Conservation (phyloP, 805 yeast species). For the Saturnispora zaruensis region DNA sequence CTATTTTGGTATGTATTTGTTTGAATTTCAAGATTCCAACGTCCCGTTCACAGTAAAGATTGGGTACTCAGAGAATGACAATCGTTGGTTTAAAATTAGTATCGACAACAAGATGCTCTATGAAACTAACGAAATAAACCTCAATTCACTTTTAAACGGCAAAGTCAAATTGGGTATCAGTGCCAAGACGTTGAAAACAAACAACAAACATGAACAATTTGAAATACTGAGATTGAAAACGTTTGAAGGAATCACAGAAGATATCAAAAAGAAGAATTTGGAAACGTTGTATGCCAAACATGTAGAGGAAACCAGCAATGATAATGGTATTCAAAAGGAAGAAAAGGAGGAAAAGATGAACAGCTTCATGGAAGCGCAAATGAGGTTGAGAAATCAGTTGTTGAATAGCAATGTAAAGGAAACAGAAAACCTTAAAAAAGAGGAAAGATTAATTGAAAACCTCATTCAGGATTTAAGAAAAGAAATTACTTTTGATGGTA, state of each 20-base stretch:
- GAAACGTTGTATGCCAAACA: conserved; percentile 25
- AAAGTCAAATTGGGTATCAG: conserved; percentile 46
- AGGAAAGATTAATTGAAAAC: not conserved
- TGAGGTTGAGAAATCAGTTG: not conserved
- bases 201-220: conserved; percentile 42
- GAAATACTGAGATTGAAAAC: conserved; percentile 55
- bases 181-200: conserved; percentile 35
- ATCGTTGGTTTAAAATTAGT: conserved; percentile 45
- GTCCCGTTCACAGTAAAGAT: conserved; percentile 66
- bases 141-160: conserved; percentile 30
- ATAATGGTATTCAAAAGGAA: not conserved
- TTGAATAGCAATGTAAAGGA: not conserved
- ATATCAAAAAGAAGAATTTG: conserved; percentile 17
- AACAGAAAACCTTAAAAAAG: not conserved
- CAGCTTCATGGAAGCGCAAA: not conserved
- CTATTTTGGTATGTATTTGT: conserved; percentile 26
- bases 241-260: conserved; percentile 37
- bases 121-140: conserved; percentile 46
- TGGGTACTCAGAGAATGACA: conserved; percentile 36
- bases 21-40: conserved; percentile 52
- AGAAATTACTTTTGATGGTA: not conserved
- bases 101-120: conserved; percentile 65
- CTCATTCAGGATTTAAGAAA: not conserved
- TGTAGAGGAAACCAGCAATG: not conserved
- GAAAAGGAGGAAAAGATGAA: not conserved